These are phyloP conservation scores for Copromyces sp. DNA, from an alignment of 495 filamentous ascomycete genomes.

Conservation along the genomic window DNA sequence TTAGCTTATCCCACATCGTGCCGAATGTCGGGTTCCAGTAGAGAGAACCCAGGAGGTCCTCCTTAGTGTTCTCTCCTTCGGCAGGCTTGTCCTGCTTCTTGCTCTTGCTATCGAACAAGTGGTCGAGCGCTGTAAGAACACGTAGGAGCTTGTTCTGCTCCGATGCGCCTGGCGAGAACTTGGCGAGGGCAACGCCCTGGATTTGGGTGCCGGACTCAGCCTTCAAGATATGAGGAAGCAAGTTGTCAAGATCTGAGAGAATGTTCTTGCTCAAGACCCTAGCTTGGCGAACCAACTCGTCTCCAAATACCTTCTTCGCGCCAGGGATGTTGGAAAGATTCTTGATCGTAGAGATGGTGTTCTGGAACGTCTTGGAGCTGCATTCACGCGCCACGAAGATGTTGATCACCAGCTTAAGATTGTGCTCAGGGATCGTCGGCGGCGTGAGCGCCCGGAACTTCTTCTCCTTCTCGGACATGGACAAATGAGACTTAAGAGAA, in stretches of 20 bases:
- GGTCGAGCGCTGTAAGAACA: slow-evolving; percentile 90
- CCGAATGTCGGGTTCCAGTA: slow-evolving; percentile 89
- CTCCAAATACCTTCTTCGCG: slow-evolving; percentile 81
- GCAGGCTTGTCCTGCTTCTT: slow-evolving; percentile 49
- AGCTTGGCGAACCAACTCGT: slow-evolving; percentile 79
- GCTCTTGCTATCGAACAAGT: slow-evolving; percentile 71
- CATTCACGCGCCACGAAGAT: slow-evolving; percentile 94
- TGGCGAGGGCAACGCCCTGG: slow-evolving; percentile 84
- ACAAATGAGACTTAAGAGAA: not conserved
- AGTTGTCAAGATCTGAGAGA: slow-evolving; percentile 68
- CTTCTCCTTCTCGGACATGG: slow-evolving; percentile 39
- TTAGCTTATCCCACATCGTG: slow-evolving; percentile 86
- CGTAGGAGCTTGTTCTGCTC: slow-evolving; percentile 92
- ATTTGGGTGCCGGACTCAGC: slow-evolving; percentile 86
- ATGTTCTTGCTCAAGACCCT: slow-evolving; percentile 76
- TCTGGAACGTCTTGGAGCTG: slow-evolving; percentile 90
- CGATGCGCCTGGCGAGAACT: slow-evolving; percentile 90
- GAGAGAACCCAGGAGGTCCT: slow-evolving; percentile 74
- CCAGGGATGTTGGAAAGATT: slow-evolving; percentile 89
- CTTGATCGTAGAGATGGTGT: slow-evolving; percentile 94
- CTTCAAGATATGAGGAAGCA: slow-evolving; percentile 78
- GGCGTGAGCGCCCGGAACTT: slow-evolving; percentile 64
- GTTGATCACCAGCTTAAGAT: slow-evolving; percentile 85
- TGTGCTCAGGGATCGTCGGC: slow-evolving; percentile 79
- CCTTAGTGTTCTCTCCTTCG: slow-evolving; percentile 50